phyloP scores from a whole-genome alignment of 352 stramenopile species.

The Halophytophthora polymorphica region DNA sequence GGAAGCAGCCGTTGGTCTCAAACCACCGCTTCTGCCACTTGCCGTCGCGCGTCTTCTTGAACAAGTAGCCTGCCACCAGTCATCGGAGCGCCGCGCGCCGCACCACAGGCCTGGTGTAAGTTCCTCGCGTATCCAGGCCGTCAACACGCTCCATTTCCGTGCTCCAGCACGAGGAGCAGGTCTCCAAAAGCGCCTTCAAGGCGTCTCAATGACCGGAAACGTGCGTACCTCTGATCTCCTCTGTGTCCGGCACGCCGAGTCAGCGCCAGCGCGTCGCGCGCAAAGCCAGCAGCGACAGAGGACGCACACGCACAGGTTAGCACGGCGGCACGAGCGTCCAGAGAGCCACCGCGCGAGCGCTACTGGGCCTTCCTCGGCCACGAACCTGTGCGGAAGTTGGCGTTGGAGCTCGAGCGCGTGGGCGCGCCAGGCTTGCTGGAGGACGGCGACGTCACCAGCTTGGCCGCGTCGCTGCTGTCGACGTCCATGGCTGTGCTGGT shows the following conservation, averaged over 20 bases:
- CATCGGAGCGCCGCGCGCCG: slow-evolving; percentile 1
- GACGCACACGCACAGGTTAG: background rate
- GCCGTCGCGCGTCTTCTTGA: slow-evolving; percentile 92
- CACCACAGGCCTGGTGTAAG: background rate
- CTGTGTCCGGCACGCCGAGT: background rate
- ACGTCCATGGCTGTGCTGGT: slow-evolving; percentile 4
- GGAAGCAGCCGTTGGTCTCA: slow-evolving; percentile 97
- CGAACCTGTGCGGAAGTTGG: slow-evolving; percentile 67
- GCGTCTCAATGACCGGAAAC: background rate
- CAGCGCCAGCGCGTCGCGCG: background rate
- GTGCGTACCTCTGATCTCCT: slow-evolving; percentile 58
- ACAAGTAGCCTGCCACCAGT: slow-evolving; percentile 74
- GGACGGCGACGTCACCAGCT: slow-evolving; percentile 44
- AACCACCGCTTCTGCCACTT: slow-evolving; percentile 99
- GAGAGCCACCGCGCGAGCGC: background rate
- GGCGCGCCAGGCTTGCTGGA: slow-evolving; percentile 42
- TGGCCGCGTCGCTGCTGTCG: slow-evolving; percentile 17
- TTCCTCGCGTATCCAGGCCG: background rate
- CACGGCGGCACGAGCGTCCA: background rate
- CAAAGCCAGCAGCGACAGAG: background rate
- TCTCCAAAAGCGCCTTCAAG: background rate
- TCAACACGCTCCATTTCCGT: background rate
- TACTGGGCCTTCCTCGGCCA: too few species aligned
- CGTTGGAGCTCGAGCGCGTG: slow-evolving; percentile 22
- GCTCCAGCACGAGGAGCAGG: background rate